Conservation (phyloP, 73 alveolate species). For the Symbiodinium pilosum region DNA sequence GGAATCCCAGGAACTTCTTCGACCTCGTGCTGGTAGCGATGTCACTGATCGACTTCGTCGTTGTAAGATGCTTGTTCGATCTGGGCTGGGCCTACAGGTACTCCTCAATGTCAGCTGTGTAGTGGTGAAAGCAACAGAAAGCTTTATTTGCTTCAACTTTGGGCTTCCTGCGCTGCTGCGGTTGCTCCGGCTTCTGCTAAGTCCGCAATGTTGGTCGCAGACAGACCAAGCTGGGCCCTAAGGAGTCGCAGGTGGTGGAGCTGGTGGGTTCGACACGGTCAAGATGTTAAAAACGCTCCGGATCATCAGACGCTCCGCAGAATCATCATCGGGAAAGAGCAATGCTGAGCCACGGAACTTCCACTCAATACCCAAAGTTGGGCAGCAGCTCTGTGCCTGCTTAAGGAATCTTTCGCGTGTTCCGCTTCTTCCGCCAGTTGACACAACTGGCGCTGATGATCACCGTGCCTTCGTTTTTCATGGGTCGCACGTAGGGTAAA, state of each 20-base stretch:
- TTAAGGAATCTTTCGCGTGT: conserved; percentile 69
- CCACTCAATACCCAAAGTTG: neutral
- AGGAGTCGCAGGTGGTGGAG: neutral
- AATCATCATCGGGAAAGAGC: neutral
- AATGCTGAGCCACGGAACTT: neutral
- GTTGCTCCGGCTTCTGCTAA: too few species aligned
- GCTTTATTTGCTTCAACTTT: too few species aligned
- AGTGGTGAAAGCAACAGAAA: too few species aligned
- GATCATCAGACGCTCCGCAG: conserved; percentile 32
- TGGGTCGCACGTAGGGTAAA: neutral
- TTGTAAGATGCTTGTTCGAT: neutral
- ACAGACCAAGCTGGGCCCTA: neutral
- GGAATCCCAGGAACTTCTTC: conserved; percentile 37
- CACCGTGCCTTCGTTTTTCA: conserved; percentile 43
- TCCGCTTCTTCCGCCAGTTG: conserved; percentile 82
- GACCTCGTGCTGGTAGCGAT: conserved; percentile 68
- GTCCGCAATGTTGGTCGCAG: too few species aligned
- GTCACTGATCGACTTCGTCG: conserved; percentile 69
- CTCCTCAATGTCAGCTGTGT: too few species aligned
- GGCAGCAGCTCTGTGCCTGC: too few species aligned
- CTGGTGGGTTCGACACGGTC: conserved; percentile 39
- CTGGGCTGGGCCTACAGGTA: too few species aligned
- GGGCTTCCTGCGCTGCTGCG: neutral
- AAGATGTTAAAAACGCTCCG: conserved; percentile 58
- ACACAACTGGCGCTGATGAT: conserved; percentile 93